Evolutionary conservation across 2,329 filamentous ascomycete genomes (phyloP), one percentile per base, ranked within the genome.

Genomic region (Fusarium clavum): DNA sequence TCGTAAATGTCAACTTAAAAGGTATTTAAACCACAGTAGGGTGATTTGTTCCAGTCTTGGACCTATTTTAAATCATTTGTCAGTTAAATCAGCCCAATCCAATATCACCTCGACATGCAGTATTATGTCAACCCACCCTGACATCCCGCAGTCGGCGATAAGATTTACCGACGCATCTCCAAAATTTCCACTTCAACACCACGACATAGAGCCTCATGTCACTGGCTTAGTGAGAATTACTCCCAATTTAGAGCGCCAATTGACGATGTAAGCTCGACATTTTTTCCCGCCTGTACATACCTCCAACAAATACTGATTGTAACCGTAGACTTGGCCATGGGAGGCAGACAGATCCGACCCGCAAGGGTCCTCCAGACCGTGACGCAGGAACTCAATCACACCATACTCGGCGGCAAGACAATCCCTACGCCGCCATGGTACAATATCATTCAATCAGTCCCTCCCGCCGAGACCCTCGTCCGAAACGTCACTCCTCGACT

Each of bases 381-480:
- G 66, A 76, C 80, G 27, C 77, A 80, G 53, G 79, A 85, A 70
- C 76, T 87, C 57, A 79, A 81, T 73, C 79, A 82, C 68, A 78
- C 75, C 52, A 76, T 83, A 67, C 78, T 84, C 55, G 72, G 70
- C 63, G 71, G 79, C 64, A 74, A 64, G 65, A 75, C 75, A 55
- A 75, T 78, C 74, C 77, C 76, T 48, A 80, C 79, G 49, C 79
- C 81, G 55, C 79, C 83, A 56, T 90, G 87, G 87, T 84, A 84
- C 64, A 77, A 82, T 12, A 83, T 85, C 30, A 77, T 89, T 70
- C 80, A 83, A 72, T 77, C 79, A 14, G 84, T 88, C 40, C 88
- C 88, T 38, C 89, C 89, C 6, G 78, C 86, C 72, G 88, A 91
- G 78, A 84, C 85, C 43, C 77, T 89, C 64, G 85, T 85, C 27